Conservation (phyloP, 192 early-diverging fungal genomes). For the Coemansia guatemalensis region DNA sequence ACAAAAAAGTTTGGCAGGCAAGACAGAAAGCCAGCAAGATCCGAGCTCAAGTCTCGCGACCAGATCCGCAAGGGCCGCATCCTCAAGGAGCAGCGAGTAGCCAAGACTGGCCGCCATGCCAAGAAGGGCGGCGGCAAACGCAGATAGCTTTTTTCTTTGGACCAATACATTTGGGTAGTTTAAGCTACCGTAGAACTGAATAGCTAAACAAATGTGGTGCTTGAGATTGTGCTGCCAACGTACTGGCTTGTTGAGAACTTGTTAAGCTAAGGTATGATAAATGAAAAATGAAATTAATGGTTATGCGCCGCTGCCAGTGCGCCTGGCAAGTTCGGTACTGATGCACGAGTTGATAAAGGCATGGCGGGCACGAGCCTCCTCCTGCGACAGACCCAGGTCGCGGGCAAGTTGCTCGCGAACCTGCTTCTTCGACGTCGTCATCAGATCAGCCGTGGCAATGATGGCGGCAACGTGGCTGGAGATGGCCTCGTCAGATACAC, state of each 20-base stretch:
- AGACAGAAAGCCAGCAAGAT: constrained; percentile 44
- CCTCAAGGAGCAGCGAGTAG: constrained; percentile 69
- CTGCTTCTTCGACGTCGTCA: constrained; percentile 96
- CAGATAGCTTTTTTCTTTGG: constrained; percentile 18
- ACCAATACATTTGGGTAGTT: not conserved
- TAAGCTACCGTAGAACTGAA: not conserved
- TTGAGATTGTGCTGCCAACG: no score
- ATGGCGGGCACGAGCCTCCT: constrained; percentile 33
- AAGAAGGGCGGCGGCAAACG: constrained; percentile 22
- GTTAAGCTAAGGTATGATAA: not conserved
- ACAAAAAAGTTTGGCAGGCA: not conserved
- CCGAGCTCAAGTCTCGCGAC: constrained; percentile 76
- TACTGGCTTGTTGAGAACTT: not conserved
- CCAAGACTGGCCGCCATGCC: constrained; percentile 53
- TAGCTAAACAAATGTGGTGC: no score
- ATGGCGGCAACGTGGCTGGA: constrained; percentile 69
- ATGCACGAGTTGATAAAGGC: constrained; percentile 45
- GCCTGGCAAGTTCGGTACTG: constrained; percentile 42
- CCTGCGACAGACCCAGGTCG: constrained; percentile 28
- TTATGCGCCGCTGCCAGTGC: constrained; percentile 12
- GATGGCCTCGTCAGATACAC: constrained; percentile 71
- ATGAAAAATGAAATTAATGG: constrained; percentile 2
- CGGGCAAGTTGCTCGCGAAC: constrained; percentile 70
- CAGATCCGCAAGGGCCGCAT: constrained; percentile 78
- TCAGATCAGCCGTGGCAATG: constrained; percentile 84